Conservation (phyloP, 73 alveolate species). For the Effrenium voratum region DNA sequence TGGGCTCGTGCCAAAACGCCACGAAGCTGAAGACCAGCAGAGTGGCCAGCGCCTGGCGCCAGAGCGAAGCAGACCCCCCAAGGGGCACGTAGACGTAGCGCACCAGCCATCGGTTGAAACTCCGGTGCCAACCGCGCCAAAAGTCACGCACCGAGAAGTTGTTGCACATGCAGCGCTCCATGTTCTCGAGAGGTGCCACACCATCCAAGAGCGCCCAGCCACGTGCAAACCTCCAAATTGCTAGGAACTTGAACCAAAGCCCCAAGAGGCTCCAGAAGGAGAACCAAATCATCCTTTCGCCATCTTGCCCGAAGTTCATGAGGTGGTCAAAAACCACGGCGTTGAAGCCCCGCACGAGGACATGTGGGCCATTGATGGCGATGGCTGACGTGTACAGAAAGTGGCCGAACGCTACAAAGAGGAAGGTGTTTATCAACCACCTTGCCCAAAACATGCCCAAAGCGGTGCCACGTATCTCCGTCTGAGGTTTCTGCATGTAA, state of each 20-base stretch:
- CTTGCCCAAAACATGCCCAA: constrained; percentile 22
- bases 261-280: not conserved
- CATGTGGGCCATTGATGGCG: constrained; percentile 14
- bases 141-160: constrained; percentile 97
- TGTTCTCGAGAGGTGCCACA: constrained; percentile 96
- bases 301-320: not conserved
- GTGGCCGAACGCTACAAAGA: constrained; percentile 32
- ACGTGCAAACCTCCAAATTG: constrained; percentile 97
- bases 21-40: constrained; percentile 97
- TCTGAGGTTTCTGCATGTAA: constrained; percentile 22
- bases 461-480: not conserved
- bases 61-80: constrained; percentile 95
- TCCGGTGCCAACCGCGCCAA: constrained; percentile 98
- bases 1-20: constrained; percentile 98
- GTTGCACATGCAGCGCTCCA: constrained; percentile 97
- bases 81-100: constrained; percentile 97
- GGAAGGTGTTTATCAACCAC: not conserved
- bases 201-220: constrained; percentile 97
- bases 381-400: constrained; percentile 32
- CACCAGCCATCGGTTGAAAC: constrained; percentile 97
- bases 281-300: not conserved
- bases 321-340: constrained; percentile 13
- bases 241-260: constrained; percentile 96
- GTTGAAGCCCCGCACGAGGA: not conserved
- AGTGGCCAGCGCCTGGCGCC: constrained; percentile 78